Base-by-base conservation (phyloP, 1,284 basidiomycete genomes). In the Irpex lacteus region DNA sequence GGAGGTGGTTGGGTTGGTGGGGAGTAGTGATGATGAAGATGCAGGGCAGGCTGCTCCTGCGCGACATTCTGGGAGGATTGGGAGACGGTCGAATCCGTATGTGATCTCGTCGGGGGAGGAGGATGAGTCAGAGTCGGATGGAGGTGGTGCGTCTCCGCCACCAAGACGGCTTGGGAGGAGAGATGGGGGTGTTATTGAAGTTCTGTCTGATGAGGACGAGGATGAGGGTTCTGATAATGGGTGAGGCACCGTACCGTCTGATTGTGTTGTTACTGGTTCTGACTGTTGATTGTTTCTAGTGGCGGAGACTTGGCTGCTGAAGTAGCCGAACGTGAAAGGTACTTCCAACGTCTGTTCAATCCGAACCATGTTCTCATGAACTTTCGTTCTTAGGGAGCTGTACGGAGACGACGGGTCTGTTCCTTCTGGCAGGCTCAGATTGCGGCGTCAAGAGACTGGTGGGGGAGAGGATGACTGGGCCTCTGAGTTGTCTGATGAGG, bases 51-150 rank as follows among this genome's bases (percentile, higher is more conserved):
- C 3, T 13, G 40, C 40, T 47, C 40, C 40, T 3, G 4, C 4
- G 40, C 0, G 60, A 47, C 21, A 47, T 9, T 2, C 37, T n/a
- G 3, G 32, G 18, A 37, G 13, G 19, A 7, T 18, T n/a, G 52
- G 37, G 4, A 54, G 63, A 8, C 53, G 19, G 21, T 26, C 19
- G 58, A 1, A 40, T 54, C 9, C 53, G 37, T 26, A 66, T 47
- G 62, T 68, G n/a, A 61, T 69, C 53, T 59, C 59, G 0, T 67
- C 67, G 26, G 77, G 71, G 1, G 75, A 75, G 0, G 75, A 73
- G 13, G 67, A 66, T 19, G 61, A 65, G 18, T 13, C 9, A n/a
- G n/a, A n/a, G n/a, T n/a, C n/a, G 19, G 9, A 19, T 26, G 13
- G 7, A 11, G 19, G 52, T 2, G 3, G 52, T 32, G 7, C 21